These are phyloP conservation scores for Stenocarpella maydis DNA, from an alignment of 2,329 filamentous ascomycete genomes.

Conservation along the genomic window DNA sequence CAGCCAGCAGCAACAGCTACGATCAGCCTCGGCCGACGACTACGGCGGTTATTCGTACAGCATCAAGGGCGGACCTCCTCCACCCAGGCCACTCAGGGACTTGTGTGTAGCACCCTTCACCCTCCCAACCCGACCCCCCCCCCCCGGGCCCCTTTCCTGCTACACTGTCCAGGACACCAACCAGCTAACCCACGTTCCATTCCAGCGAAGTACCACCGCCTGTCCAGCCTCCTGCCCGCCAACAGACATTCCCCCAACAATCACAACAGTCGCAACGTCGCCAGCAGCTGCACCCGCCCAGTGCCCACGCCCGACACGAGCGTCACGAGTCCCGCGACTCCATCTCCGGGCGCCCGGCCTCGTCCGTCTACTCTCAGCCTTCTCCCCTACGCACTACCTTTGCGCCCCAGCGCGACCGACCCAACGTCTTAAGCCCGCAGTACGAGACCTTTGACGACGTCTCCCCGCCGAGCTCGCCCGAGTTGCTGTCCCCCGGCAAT, in stretches of 20 bases:
- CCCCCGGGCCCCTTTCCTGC: too few species aligned
- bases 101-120: conserved; percentile 23
- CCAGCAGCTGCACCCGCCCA: conserved; percentile 2
- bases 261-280: not conserved
- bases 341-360: conserved; percentile 53
- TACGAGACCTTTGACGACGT: conserved; percentile 47
- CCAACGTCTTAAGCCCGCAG: conserved; percentile 35
- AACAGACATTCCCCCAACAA: conserved; percentile 20
- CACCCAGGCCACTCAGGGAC: conserved; percentile 27
- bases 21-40: conserved; percentile 17
- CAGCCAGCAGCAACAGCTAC: not conserved
- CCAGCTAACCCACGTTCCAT: conserved; percentile 16
- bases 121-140: too few species aligned
- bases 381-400: conserved; percentile 51
- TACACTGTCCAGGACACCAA: not conserved
- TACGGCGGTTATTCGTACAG: conserved; percentile 22
- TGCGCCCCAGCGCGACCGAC: conserved; percentile 36
- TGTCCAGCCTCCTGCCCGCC: conserved; percentile 24
- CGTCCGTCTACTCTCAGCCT: conserved; percentile 69
- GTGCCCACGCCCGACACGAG: not conserved
- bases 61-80: conserved; percentile 26
- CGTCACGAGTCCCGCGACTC: conserved; percentile 25
- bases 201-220: conserved; percentile 20
- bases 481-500: conserved; percentile 48
- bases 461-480: conserved; percentile 67